Evolutionary conservation across 257 asterid genomes (phyloP), one percentile per base, ranked within the genome.

Genomic region (Scutellaria galericulata): DNA sequence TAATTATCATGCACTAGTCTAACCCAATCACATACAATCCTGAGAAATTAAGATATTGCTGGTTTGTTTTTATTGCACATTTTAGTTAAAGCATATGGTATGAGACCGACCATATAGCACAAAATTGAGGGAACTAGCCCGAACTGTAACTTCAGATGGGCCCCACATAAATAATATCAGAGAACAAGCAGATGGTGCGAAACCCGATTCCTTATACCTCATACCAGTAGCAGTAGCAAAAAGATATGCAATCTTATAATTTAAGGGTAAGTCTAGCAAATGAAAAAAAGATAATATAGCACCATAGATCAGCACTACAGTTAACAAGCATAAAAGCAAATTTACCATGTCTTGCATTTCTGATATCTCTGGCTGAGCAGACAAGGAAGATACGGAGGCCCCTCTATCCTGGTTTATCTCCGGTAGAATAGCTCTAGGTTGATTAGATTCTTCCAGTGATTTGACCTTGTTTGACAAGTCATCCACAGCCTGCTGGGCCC

Each of bases 301-400:
- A 55, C 71, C 46, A 48, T 46, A 56, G 27, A 52, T 60, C 55
- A 60, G 44, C 47, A 61, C 24, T 75, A 35, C 27, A 74, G 42
- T 45, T 13, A 46, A 75, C 54, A 51, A 64, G 70, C 63, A 70
- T 13, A 37, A 65, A 61, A 79, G 8, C 42, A 72, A 79, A 47
- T 27, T 81, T 90, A 95, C 99, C 96, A 79, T 63, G 64, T 90
- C 98, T 66, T 89, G 98, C 64, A 88, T 83, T 81, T 95, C 99
- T 39, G 98, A 88, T 83, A 95, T 92, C 92, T 95, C 99, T 55
- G 97, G 79, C 73, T 78, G 85, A 70, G 85, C 18, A 80, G 93
- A 75, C 79, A 83, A 70, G 72, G 89, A 74, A 31, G 89, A 78
- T 70, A 77, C 64, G n/a, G 85, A 81, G 72, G 81, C 63, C 74